A percentile compares a stretch with the other conserved stretches of the same genome.
Conservation (phyloP, 129 eudicot genomes). For the Cynara cardunculus region DNA sequence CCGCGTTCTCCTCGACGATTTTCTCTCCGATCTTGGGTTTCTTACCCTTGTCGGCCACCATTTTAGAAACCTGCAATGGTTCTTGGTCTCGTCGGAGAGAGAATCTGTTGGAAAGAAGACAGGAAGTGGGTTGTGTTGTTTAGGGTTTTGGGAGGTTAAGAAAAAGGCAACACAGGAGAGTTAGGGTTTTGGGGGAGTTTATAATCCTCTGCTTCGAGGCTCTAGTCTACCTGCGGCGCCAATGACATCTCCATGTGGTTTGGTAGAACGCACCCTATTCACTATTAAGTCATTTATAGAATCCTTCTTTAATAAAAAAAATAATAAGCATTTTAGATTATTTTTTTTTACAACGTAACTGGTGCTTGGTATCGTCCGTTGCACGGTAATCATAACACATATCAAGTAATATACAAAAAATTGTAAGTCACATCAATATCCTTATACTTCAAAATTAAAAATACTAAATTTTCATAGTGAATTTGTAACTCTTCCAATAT, state of each 20-base stretch:
- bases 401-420: too few species aligned
- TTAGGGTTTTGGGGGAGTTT: slow-evolving; percentile 19
- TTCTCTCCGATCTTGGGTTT: slow-evolving; percentile 57
- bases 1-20: slow-evolving; percentile 43
- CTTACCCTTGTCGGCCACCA: slow-evolving; percentile 82
- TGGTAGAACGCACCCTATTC: not conserved
- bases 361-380: too few species aligned
- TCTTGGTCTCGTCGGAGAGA: not conserved
- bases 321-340: too few species aligned
- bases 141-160: slow-evolving; percentile 8
- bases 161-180: not conserved
- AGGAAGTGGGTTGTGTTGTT: not conserved
- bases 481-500: too few species aligned
- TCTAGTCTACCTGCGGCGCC: slow-evolving; percentile 6
- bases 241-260: not conserved
- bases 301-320: too few species aligned
- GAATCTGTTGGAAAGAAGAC: not conserved
- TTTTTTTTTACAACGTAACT: too few species aligned
- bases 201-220: slow-evolving; percentile 1
- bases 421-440: too few species aligned
- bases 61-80: slow-evolving; percentile 6
- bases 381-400: too few species aligned
- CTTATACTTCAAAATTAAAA: too few species aligned
- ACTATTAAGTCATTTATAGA: not conserved
- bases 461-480: too few species aligned